A percentile compares a stretch with the other conserved stretches of the same genome.
phyloP scores from a whole-genome alignment of 192 early-diverging fungal genomes.

The Chytriomyces confervae region DNA sequence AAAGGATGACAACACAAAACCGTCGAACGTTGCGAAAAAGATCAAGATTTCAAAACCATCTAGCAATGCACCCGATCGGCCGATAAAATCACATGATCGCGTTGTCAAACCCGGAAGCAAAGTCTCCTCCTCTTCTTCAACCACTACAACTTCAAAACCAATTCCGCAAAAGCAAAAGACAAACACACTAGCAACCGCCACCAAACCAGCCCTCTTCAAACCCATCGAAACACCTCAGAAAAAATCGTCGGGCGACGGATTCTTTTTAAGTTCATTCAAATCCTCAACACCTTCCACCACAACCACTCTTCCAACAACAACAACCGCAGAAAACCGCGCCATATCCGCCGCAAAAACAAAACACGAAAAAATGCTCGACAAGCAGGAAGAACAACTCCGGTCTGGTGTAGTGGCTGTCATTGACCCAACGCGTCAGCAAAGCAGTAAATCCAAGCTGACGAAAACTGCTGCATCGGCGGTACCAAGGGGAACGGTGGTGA shows the following conservation, averaged over 20 bases:
- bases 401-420: conserved; percentile 27
- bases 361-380: conserved; percentile 3
- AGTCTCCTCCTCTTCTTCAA: too few relatives aligned
- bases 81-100: too few relatives aligned
- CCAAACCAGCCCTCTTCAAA: too few relatives aligned
- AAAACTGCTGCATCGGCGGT: background rate
- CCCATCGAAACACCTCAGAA: background rate
- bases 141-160: too few relatives aligned
- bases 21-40: background rate
- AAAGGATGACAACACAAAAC: background rate
- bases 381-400: conserved; percentile 1
- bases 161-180: too few relatives aligned
- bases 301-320: background rate
- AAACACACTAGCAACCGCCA: too few relatives aligned
- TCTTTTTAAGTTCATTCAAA: conserved; percentile 18
- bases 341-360: background rate
- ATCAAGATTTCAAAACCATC: too few relatives aligned
- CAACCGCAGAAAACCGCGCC: background rate
- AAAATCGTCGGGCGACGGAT: background rate
- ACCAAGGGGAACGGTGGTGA: background rate
- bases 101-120: too few relatives aligned
- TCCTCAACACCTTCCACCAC: background rate
- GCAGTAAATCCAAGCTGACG: background rate
- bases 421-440: background rate
- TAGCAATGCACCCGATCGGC: too few relatives aligned